These are phyloP conservation scores for Telopea speciosissima DNA, from an alignment of 177 flowering plant genomes.

Conservation along the genomic window DNA sequence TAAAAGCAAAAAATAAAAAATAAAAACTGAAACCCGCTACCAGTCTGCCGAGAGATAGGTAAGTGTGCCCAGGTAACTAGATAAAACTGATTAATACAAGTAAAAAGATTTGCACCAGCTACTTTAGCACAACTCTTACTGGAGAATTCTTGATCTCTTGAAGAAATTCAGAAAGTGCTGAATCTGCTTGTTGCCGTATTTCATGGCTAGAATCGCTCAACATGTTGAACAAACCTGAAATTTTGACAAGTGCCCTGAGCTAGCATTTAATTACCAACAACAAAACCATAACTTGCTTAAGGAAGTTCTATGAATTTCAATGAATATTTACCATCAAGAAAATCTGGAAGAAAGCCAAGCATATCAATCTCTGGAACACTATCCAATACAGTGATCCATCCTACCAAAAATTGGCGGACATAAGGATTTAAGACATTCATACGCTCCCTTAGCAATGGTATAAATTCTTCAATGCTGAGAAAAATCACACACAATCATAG, in stretches of 20 bases:
- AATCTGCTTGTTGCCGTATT: conserved; percentile 96
- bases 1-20: background rate
- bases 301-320: background rate
- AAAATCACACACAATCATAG: conserved; percentile 1
- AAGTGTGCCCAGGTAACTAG: background rate
- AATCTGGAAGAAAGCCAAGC: conserved; percentile 99
- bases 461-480: conserved; percentile 95
- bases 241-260: background rate
- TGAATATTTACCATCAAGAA: conserved; percentile 85
- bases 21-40: background rate
- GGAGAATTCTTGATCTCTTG: conserved; percentile 97
- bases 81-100: background rate
- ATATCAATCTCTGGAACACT: conserved; percentile 99
- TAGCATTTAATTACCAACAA: conserved; percentile 2
- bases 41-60: background rate
- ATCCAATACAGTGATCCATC: conserved; percentile 98
- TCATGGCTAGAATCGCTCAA: conserved; percentile 94
- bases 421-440: conserved; percentile 91
- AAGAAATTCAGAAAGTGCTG: conserved; percentile 95
- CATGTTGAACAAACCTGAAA: conserved; percentile 88
- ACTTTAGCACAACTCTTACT: conserved; percentile 43
- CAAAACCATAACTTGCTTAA: background rate
- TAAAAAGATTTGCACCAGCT: background rate
- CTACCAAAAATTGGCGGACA: conserved; percentile 96
- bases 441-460: conserved; percentile 91